These are phyloP conservation scores for Achlya hypogyna DNA, from an alignment of 352 stramenopile genomes.

Conservation along the genomic window DNA sequence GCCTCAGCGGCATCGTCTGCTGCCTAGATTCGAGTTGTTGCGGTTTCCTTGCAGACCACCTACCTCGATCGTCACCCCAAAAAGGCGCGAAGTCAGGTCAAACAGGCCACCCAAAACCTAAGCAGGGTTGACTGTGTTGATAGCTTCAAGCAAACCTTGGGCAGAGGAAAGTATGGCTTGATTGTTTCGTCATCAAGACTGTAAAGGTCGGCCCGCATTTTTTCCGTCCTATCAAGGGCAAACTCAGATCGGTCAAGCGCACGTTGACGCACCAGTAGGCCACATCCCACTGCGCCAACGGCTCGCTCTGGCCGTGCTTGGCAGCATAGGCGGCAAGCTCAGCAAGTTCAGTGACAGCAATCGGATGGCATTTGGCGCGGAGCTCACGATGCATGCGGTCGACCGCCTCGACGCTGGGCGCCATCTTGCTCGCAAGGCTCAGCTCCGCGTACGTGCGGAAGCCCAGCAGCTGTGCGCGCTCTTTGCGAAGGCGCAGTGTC, in stretches of 20 bases:
- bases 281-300: slow-evolving; percentile 92
- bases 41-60: neutral
- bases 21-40: slow-evolving; percentile 16
- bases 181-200: slow-evolving; percentile 95
- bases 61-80: slow-evolving; percentile 88
- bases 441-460: slow-evolving; percentile 91
- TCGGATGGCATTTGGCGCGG: slow-evolving; percentile 86
- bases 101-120: slow-evolving; percentile 93
- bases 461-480: slow-evolving; percentile 88
- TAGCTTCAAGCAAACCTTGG: slow-evolving; percentile 48
- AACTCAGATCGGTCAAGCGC: neutral
- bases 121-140: neutral
- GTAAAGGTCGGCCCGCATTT: slow-evolving; percentile 93
- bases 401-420: slow-evolving; percentile 83
- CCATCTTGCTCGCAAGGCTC: slow-evolving; percentile 95
- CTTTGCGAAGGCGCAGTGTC: slow-evolving; percentile 86
- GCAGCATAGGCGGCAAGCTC: slow-evolving; percentile 84
- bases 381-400: slow-evolving; percentile 91
- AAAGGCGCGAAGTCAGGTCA: slow-evolving; percentile 88
- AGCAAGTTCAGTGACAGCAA: slow-evolving; percentile 85
- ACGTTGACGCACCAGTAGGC: slow-evolving; percentile 74
- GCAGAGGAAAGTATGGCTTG: slow-evolving; percentile 94
- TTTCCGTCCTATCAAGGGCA: slow-evolving; percentile 63
- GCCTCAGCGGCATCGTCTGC: slow-evolving; percentile 54
- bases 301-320: slow-evolving; percentile 55